A percentile compares a stretch with the other conserved stretches of the same genome.
phyloP scores from a whole-genome alignment of 805 yeast species.

The Nakazawaea peltata region DNA sequence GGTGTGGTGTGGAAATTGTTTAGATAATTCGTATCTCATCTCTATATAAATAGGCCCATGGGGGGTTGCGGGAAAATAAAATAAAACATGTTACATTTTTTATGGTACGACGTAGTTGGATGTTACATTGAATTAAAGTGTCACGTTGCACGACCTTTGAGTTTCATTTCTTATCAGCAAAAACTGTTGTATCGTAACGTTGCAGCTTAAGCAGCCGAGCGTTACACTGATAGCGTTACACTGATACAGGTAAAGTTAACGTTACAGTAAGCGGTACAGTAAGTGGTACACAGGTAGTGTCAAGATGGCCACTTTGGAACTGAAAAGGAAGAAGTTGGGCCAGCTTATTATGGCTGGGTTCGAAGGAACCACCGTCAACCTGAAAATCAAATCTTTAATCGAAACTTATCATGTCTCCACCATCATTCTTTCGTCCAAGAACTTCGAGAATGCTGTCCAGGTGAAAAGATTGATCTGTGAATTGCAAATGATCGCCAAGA shows the following conservation, averaged over 20 bases:
- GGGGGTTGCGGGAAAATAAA: too few relatives aligned
- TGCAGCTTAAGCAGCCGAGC: too few relatives aligned
- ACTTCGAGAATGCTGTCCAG: constrained; percentile 40
- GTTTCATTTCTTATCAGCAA: too few relatives aligned
- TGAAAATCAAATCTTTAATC: constrained; percentile 44
- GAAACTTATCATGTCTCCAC: constrained; percentile 42
- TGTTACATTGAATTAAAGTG: too few relatives aligned
- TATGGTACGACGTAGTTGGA: too few relatives aligned
- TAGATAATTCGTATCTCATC: not conserved
- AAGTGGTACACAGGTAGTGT: too few relatives aligned
- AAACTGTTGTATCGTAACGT: too few relatives aligned
- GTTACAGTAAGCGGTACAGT: too few relatives aligned
- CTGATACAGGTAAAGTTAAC: too few relatives aligned
- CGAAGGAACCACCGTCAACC: constrained; percentile 44
- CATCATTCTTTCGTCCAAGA: constrained; percentile 43
- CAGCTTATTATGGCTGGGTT: constrained; percentile 55
- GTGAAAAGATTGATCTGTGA: constrained; percentile 41
- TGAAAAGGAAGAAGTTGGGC: constrained; percentile 22
- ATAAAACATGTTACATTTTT: too few relatives aligned
- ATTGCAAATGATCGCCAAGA: constrained; percentile 44
- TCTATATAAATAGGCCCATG: not conserved
- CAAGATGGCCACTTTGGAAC: not conserved
- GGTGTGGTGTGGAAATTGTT: not conserved
- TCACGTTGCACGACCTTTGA: too few relatives aligned
- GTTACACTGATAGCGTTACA: too few relatives aligned